Conservation (phyloP, 345 rosid genomes). For the Triadica sebifera region DNA sequence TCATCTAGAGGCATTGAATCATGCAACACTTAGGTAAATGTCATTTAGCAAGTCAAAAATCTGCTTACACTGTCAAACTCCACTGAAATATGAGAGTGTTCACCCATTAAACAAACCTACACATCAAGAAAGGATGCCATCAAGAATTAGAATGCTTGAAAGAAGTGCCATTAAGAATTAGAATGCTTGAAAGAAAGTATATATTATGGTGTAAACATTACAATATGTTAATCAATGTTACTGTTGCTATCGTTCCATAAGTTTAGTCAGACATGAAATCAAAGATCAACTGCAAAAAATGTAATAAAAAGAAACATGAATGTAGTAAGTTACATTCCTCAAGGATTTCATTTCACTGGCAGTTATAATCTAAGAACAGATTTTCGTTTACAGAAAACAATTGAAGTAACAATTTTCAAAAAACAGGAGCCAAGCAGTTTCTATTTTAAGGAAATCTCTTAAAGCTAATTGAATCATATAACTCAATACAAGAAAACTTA, state of each 20-base stretch:
- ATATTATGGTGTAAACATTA: neutral
- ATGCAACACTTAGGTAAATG: neutral
- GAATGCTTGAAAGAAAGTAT: slow-evolving; percentile 2
- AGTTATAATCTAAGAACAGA: neutral
- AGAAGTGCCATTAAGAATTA: no score
- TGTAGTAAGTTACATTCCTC: neutral
- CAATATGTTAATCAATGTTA: neutral
- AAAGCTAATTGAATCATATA: neutral
- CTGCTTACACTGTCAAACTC: slow-evolving; percentile 69
- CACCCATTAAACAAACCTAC: slow-evolving; percentile 75
- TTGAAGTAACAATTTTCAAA: neutral
- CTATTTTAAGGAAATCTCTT: neutral
- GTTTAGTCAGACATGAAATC: neutral
- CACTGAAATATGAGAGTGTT: slow-evolving; percentile 63
- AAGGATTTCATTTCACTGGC: neutral
- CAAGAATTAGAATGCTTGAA: no score
- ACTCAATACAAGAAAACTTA: neutral
- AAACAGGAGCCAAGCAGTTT: neutral
- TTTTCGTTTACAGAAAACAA: neutral
- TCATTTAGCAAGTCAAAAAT: neutral
- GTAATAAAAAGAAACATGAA: neutral
- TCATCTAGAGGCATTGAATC: slow-evolving; percentile 4
- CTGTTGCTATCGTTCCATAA: neutral
- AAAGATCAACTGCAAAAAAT: neutral
- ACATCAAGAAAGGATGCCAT: slow-evolving; percentile 29